Conservation (phyloP, 345 rosid genomes). For the Rhodamnia rubescens region DNA sequence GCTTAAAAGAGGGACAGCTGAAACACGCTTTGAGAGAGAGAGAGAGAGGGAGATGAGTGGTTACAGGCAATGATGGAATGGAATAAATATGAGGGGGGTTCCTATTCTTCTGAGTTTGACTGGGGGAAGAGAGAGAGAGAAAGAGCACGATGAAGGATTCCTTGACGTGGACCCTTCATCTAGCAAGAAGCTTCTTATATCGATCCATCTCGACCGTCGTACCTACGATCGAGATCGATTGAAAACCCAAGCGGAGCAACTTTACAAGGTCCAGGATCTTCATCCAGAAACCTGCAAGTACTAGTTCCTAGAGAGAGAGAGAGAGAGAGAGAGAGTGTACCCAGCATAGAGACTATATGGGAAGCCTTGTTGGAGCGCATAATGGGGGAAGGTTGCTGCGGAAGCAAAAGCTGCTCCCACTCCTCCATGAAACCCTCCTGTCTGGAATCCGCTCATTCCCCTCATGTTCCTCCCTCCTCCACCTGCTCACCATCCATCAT, state of each 20-base stretch:
- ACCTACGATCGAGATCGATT: not conserved
- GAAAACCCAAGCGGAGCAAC: not conserved
- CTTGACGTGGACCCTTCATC: not conserved
- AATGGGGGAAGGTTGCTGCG: conserved; percentile 21
- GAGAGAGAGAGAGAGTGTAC: not conserved
- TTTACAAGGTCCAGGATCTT: not conserved
- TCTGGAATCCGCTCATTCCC: conserved; percentile 63
- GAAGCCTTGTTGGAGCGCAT: conserved; percentile 2
- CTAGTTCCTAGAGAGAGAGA: not conserved
- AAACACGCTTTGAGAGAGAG: not conserved
- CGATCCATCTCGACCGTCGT: not conserved
- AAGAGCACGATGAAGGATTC: not conserved
- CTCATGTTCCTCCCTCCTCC: conserved; percentile 58
- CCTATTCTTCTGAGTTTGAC: not conserved
- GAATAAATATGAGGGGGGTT: not conserved
- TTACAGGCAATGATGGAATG: not conserved
- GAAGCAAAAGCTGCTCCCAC: conserved; percentile 59
- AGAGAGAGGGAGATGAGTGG: not conserved
- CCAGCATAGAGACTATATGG: not conserved
- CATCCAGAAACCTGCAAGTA: not conserved
- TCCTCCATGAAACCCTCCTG: conserved; percentile 18
- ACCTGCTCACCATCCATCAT: conserved; percentile 6
- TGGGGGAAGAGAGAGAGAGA: not conserved
- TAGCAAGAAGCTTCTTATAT: not conserved
- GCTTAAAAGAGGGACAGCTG: not conserved